These are phyloP conservation scores for Daedaleopsis sinensis DNA, from an alignment of 768 basidiomycete species.

Conservation along the genomic window DNA sequence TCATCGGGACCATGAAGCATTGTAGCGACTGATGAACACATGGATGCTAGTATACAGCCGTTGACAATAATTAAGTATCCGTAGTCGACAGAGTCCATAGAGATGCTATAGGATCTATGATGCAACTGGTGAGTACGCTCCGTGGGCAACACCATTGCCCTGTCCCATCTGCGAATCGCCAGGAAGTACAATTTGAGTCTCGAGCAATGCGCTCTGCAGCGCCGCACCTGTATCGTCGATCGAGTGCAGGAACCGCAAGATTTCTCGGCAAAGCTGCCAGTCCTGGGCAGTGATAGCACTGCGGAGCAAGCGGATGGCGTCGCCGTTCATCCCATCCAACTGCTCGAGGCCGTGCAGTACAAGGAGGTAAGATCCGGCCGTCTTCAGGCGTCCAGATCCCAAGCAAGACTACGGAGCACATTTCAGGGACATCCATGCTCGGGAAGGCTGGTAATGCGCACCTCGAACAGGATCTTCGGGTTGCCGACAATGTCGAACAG, in stretches of 20 bases:
- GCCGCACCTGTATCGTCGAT: constrained; percentile 86
- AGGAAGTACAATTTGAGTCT: constrained; percentile 46
- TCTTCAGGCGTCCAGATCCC: constrained; percentile 70
- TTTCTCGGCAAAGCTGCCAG: constrained; percentile 89
- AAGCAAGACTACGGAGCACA: constrained; percentile 64
- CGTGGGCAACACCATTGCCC: constrained; percentile 15
- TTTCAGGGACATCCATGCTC: background rate
- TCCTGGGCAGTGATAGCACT: constrained; percentile 78
- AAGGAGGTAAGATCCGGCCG: constrained; percentile 90
- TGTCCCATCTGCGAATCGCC: constrained; percentile 8
- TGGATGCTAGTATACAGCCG: background rate
- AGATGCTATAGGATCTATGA: background rate
- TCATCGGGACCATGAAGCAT: too few species aligned
- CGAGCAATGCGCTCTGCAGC: constrained; percentile 60
- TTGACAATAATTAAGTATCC: constrained; percentile 5
- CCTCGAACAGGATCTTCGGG: constrained; percentile 91
- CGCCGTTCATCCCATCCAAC: constrained; percentile 74
- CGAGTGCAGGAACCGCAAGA: constrained; percentile 89
- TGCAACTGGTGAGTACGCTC: background rate
- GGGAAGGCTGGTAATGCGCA: constrained; percentile 36
- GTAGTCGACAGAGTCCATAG: background rate
- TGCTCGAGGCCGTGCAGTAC: constrained; percentile 94
- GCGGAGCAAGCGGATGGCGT: constrained; percentile 80
- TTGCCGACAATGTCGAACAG: constrained; percentile 91
- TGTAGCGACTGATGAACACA: background rate